Evolutionary conservation across 805 yeast species (phyloP).

Genomic region (Candida easanensis): DNA sequence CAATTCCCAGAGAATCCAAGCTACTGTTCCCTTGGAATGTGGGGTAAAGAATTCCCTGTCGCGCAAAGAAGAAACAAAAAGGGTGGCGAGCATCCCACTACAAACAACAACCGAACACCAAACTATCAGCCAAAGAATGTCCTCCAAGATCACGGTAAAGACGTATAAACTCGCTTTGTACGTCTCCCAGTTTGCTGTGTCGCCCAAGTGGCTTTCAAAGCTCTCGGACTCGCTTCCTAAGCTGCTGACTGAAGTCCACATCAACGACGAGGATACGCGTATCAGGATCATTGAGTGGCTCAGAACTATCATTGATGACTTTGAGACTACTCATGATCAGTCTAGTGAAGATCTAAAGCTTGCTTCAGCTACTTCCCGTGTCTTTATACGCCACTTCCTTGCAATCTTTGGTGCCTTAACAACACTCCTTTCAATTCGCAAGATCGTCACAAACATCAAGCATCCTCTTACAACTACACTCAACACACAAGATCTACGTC

Average conservation of each 20-base stretch:
- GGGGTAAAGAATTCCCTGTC: too few relatives aligned
- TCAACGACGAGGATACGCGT: slow-evolving; percentile 8
- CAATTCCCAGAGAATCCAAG: too few relatives aligned
- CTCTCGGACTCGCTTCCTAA: slow-evolving; percentile 12
- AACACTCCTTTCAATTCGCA: slow-evolving; percentile 5
- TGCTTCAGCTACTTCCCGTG: slow-evolving; percentile 4
- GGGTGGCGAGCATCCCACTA: too few relatives aligned
- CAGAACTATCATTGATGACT: slow-evolving; percentile 10
- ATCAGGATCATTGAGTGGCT: slow-evolving; percentile 9
- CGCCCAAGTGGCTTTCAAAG: slow-evolving; percentile 5
- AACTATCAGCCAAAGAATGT: neutral
- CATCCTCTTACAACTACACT: neutral
- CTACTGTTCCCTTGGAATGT: too few relatives aligned
- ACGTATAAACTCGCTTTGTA: slow-evolving; percentile 10
- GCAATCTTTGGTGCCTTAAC: slow-evolving; percentile 11
- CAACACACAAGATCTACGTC: neutral
- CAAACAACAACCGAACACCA: too few relatives aligned
- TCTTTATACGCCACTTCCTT: slow-evolving; percentile 12
- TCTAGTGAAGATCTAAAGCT: neutral
- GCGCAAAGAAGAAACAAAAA: too few relatives aligned
- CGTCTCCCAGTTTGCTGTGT: slow-evolving; percentile 13
- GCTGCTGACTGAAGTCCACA: slow-evolving; percentile 9
- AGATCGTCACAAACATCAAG: slow-evolving; percentile 3
- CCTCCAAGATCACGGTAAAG: slow-evolving; percentile 2
- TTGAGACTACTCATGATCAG: neutral